These are phyloP conservation scores for Tirmania nivea DNA, from an alignment of 495 filamentous ascomycete genomes.

Conservation along the genomic window DNA sequence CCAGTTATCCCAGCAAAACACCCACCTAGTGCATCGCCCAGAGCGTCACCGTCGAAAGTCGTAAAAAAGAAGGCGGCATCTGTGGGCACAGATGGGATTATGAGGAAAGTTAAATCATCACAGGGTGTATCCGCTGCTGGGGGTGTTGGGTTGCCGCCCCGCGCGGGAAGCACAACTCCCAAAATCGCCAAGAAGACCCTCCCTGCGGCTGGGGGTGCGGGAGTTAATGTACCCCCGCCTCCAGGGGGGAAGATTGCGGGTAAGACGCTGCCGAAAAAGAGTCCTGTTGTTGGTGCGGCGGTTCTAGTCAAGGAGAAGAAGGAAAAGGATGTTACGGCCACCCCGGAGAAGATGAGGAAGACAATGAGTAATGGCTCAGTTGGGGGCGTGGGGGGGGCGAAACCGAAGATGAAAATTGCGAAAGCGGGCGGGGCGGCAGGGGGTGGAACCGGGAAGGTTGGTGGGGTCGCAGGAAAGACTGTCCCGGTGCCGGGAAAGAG, in stretches of 20 bases:
- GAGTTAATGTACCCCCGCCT: neutral
- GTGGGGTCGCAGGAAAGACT: constrained; percentile 7
- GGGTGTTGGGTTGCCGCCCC: neutral
- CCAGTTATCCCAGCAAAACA: neutral
- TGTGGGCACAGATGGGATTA: neutral
- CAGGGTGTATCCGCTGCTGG: no score
- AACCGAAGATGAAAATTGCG: constrained; percentile 6
- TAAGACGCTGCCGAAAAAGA: neutral
- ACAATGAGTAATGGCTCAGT: constrained; percentile 2
- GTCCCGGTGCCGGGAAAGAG: constrained; percentile 4
- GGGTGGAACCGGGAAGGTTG: neutral
- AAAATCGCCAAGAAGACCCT: neutral
- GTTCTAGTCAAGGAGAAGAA: neutral
- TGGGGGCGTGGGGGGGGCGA: constrained; percentile 8
- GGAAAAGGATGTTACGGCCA: neutral
- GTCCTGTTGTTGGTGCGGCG: neutral
- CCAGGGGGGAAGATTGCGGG: neutral
- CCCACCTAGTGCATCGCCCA: neutral
- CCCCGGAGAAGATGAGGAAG: neutral
- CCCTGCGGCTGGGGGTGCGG: neutral
- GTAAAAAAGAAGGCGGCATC: neutral
- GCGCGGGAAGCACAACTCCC: neutral
- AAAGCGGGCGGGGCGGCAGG: neutral
- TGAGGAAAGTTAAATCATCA: neutral
- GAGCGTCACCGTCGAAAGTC: neutral